phyloP scores from a whole-genome alignment of 23 red algal genomes.

The Chondrus crispus region DNA sequence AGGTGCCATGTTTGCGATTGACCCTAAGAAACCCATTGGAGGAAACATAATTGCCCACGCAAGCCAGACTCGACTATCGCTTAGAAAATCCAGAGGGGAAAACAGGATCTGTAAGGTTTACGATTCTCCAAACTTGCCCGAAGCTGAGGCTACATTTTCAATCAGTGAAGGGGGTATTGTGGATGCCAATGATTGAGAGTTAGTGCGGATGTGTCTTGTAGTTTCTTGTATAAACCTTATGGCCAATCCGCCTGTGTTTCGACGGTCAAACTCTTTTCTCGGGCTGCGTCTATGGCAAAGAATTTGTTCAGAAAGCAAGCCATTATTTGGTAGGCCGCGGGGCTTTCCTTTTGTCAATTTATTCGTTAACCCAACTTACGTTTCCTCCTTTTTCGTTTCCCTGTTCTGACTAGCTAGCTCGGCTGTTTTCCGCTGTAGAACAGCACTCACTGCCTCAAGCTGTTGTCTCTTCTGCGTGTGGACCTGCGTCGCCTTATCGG shows the following conservation, averaged over 20 bases:
- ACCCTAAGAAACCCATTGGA: conserved; percentile 95
- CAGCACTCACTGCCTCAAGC: conserved; percentile 69
- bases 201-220: background rate
- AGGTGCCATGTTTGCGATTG: conserved; percentile 93
- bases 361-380: no score
- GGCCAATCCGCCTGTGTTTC: background rate
- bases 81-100: conserved; percentile 90
- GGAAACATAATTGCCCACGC: conserved; percentile 99
- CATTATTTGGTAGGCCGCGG: no score
- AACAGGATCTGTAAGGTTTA: conserved; percentile 97
- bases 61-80: conserved; percentile 85
- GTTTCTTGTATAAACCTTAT: background rate
- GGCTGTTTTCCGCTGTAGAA: conserved; percentile 68
- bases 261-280: no score
- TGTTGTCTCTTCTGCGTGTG: conserved; percentile 75
- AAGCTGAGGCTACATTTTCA: conserved; percentile 89
- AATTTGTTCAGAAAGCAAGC: no score
- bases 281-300: no score
- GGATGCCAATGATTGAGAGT: conserved; percentile 77
- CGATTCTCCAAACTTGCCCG: conserved; percentile 90
- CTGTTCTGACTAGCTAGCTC: background rate
- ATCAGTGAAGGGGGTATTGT: conserved; percentile 90
- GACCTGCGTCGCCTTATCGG: conserved; percentile 51
- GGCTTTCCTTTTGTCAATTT: no score
- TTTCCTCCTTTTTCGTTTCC: no score